Evolutionary conservation across 805 yeast genomes (phyloP), one percentile per base, ranked within the genome.

Genomic region (Maudiozyma bulderi): DNA sequence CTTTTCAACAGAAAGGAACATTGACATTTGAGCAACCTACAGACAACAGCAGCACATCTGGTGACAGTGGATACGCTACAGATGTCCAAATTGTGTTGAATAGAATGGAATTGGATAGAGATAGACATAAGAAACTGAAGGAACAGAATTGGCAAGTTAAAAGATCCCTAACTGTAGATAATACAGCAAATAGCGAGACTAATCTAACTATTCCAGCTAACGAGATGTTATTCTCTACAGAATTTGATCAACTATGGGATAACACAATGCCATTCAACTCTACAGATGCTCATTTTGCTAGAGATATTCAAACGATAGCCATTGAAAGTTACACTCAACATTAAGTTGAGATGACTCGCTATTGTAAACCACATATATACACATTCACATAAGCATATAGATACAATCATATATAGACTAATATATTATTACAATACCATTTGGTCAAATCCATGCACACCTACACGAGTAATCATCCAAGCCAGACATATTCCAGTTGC

Each of bases 41-140:
- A 9, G 29, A 40, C 31, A 40, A 6, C 30, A 28, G 2, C 33
- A 26, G 6, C 14, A 28, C 20, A 13, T 13, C 26, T 7, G 8
- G 28, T 3, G 9, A 31, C 1, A 14, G 11, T 37, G 14, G 5
- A 8, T n/a, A 31, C 8, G 11, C 43, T 8, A 30, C 44, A 5
- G 34, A 38, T 11, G 35, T 37, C 11, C 47, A 44, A 11, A 28
- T 43, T 1, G 80, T 86, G 14, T 62, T 88, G 14, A 74, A 78
- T 37, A 71, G 98, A 51, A 88, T 91, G 82, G 97, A 91, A 62
- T 90, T 84, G 53, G 98, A 91, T 62, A 72, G 99, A 56, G 99
- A 91, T 62, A 72, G 95, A 50, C 89, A 87, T 59, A 91, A 91
- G 62, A 75, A 86, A 54, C 77, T 84, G 11, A 88, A 90, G 57